Evolutionary conservation across 306 rosid genomes (phyloP).

Genomic region (Trichosanthes cucumerina): DNA sequence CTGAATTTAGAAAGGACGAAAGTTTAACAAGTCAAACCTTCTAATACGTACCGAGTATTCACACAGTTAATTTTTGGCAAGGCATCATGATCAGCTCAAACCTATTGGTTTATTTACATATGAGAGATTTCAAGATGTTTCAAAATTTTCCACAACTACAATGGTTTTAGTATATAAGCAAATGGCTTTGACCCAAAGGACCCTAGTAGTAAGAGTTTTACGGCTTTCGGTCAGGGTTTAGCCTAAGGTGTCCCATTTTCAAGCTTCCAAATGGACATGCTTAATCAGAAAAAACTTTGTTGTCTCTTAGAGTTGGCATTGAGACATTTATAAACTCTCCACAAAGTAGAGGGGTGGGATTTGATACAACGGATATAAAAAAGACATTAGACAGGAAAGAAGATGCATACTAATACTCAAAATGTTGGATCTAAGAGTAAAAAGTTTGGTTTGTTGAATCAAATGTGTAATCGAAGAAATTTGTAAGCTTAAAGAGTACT

Average conservation of each 20-base stretch:
- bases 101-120: neutral
- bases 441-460: neutral
- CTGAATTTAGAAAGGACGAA: neutral
- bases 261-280: too few relatives aligned
- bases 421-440: neutral
- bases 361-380: too few relatives aligned
- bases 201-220: too few relatives aligned
- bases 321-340: too few relatives aligned
- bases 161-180: neutral
- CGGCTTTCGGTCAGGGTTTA: too few relatives aligned
- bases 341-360: too few relatives aligned
- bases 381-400: too few relatives aligned
- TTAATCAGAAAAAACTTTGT: too few relatives aligned
- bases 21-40: neutral
- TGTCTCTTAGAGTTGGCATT: too few relatives aligned
- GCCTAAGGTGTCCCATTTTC: too few relatives aligned
- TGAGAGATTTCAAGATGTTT: neutral
- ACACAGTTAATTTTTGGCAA: neutral
- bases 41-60: neutral
- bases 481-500: conserved; percentile 5
- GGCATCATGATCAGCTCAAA: neutral
- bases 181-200: neutral
- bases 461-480: neutral
- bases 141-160: too few relatives aligned
- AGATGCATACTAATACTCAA: neutral